Evolutionary conservation across 768 basidiomycete species (phyloP).

Genomic region (Collybiopsis confluens): DNA sequence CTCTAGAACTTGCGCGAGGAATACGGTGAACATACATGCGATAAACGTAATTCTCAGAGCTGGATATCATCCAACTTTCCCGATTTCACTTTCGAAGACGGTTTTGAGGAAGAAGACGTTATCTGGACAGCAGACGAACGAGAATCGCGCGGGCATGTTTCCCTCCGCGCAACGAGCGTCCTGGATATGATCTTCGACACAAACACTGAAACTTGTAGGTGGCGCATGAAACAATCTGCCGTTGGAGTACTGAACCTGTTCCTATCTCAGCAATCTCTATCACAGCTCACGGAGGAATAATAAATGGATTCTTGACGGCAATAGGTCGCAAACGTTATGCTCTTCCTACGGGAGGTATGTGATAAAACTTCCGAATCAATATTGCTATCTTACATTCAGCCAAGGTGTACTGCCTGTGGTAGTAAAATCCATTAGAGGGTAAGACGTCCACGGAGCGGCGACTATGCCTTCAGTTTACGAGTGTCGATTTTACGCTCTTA

Average conservation of each 20-base stretch:
- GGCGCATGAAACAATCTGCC: neutral
- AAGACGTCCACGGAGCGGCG: neutral
- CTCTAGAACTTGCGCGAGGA: slow-evolving; percentile 62
- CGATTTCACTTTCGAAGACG: slow-evolving; percentile 48
- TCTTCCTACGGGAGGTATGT: slow-evolving; percentile 63
- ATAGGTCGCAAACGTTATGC: slow-evolving; percentile 40
- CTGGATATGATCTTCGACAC: slow-evolving; percentile 53
- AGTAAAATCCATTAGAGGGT: neutral
- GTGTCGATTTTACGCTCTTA: too few species aligned
- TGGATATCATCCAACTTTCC: slow-evolving; percentile 49
- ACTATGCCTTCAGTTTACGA: too few species aligned
- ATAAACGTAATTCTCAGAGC: slow-evolving; percentile 48
- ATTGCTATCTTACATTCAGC: neutral
- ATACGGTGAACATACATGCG: slow-evolving; percentile 68
- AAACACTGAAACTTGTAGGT: slow-evolving; percentile 43
- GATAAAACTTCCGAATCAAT: neutral
- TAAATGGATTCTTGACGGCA: slow-evolving; percentile 48
- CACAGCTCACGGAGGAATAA: slow-evolving; percentile 63
- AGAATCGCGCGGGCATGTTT: slow-evolving; percentile 46
- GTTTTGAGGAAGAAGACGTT: slow-evolving; percentile 59
- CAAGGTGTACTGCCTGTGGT: slow-evolving; percentile 9
- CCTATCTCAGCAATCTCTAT: slow-evolving; percentile 54
- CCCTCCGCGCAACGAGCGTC: slow-evolving; percentile 42
- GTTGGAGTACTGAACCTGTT: neutral
- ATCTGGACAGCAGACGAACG: slow-evolving; percentile 52